phyloP scores from a whole-genome alignment of 2,329 filamentous ascomycete species.

The Pseudogymnoascus pannorum region DNA sequence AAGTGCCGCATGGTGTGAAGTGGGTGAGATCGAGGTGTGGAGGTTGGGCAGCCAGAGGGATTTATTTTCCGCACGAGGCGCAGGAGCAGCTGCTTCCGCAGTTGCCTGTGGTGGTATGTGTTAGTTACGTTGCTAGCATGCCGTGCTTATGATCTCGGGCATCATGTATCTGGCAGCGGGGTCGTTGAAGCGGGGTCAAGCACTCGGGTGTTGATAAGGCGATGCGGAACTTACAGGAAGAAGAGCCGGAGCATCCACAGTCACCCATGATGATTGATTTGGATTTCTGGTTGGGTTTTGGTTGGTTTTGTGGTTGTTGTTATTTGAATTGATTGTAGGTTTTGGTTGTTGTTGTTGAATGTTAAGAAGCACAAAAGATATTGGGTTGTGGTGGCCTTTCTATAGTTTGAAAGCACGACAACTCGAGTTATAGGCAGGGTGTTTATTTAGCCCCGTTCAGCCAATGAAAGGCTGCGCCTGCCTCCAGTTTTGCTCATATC shows the following conservation, averaged over 20 bases:
- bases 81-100: slow-evolving; percentile 3
- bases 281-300: not conserved
- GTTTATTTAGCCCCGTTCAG: not conserved
- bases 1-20: not conserved
- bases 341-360: not conserved
- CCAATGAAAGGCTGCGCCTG: not conserved
- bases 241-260: slow-evolving; percentile 9
- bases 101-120: not conserved
- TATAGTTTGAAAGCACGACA: not conserved
- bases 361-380: not conserved
- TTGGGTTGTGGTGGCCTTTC: not conserved
- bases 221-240: slow-evolving; percentile 7
- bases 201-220: not conserved
- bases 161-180: not conserved
- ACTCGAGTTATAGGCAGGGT: not conserved
- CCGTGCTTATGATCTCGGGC: not conserved
- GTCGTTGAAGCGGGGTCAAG: not conserved
- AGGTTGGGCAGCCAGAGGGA: not conserved
- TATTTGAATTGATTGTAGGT: not conserved
- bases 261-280: slow-evolving; percentile 10
- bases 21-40: not conserved
- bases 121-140: not conserved
- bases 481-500: not conserved
- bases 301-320: not conserved
- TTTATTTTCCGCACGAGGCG: slow-evolving; percentile 8